phyloP scores from a whole-genome alignment of 208 protist genomes.

The Trypanosoma theileri region DNA sequence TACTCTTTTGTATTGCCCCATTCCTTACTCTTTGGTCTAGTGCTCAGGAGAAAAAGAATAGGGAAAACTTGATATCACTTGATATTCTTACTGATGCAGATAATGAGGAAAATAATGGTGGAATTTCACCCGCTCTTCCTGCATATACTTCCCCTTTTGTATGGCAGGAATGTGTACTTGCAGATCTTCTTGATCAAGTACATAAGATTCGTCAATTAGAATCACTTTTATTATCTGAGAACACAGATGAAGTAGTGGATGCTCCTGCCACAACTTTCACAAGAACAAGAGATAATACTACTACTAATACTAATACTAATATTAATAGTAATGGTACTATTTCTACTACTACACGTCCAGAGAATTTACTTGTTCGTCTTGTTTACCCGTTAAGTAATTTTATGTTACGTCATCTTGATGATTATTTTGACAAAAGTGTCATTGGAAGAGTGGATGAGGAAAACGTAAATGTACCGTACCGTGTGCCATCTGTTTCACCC shows the following conservation, averaged over 20 bases:
- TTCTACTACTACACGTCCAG: constrained; percentile 15
- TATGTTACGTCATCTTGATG: constrained; percentile 31
- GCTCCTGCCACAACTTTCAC: not conserved
- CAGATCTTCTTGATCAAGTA: constrained; percentile 24
- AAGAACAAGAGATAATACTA: not conserved
- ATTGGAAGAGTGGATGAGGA: constrained; percentile 19
- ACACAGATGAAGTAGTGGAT: not conserved
- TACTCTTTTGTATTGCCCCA: constrained; percentile 33
- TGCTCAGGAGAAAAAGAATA: not conserved
- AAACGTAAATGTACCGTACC: not conserved
- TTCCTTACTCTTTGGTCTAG: constrained; percentile 35
- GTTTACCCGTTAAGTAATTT: constrained; percentile 44
- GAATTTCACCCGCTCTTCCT: not conserved
- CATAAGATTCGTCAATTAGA: constrained; percentile 24
- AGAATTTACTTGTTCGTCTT: constrained; percentile 24
- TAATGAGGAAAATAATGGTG: not conserved
- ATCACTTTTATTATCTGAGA: not conserved
- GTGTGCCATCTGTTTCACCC: not conserved
- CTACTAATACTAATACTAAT: not conserved
- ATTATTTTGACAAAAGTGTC: constrained; percentile 29
- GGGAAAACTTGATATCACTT: not conserved
- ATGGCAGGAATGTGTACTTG: constrained; percentile 25
- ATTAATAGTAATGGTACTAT: not conserved
- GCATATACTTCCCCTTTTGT: constrained; percentile 15
- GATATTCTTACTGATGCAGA: not conserved